Evolutionary conservation across 192 early-diverging fungal species (phyloP).

Genomic region (Neocallimastix lanati): DNA sequence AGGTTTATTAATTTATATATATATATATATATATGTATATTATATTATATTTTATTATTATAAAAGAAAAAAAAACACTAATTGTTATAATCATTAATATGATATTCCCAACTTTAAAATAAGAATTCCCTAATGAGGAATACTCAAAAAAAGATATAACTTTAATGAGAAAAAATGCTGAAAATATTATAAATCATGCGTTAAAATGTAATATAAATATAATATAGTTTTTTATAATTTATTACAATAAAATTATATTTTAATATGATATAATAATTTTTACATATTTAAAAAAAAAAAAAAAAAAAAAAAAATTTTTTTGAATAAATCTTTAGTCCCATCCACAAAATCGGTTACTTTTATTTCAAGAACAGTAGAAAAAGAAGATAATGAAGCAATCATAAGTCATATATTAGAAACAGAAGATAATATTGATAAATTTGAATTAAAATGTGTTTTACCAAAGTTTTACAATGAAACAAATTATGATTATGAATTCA

Average conservation of each 20-base stretch:
- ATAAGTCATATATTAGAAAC: background rate
- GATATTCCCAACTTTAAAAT: background rate
- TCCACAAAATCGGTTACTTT: background rate
- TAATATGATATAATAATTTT: no score
- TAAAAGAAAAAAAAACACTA: no score
- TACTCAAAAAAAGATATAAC: constrained; percentile 23
- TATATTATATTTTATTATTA: no score
- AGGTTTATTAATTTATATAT: background rate
- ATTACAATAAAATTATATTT: no score
- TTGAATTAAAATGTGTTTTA: constrained; percentile 22
- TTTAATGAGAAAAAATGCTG: constrained; percentile 11
- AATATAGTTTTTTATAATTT: no score
- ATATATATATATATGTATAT: no score
- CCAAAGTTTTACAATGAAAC: constrained; percentile 11
- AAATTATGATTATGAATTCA: background rate
- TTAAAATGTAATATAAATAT: constrained; percentile 22
- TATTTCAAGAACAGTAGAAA: background rate
- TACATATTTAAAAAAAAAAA: no score
- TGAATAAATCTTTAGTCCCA: no score
- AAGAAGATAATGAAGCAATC: background rate
- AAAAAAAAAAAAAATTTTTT: no score
- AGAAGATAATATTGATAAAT: constrained; percentile 9
- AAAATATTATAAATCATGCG: background rate
- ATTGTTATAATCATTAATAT: no score
- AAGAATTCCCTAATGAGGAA: constrained; percentile 14